Evolutionary conservation across 306 rosid species (phyloP).

Genomic region (Crotalaria pallida): DNA sequence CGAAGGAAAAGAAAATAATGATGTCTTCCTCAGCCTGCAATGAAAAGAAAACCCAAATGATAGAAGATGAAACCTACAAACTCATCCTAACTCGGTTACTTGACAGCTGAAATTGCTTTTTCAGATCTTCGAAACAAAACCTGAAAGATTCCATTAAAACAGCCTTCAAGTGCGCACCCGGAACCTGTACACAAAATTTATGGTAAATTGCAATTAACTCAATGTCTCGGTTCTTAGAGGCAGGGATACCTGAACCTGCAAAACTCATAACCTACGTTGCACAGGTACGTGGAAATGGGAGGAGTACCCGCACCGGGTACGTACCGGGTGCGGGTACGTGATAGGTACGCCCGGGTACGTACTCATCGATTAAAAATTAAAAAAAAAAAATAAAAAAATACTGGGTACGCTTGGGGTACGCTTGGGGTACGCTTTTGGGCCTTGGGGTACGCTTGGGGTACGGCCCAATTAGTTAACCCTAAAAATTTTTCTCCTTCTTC

Average conservation of each 20-base stretch:
- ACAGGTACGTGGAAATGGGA: too few species aligned
- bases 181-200: slow-evolving; percentile 73
- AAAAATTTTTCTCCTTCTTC: too few species aligned
- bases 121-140: neutral
- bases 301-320: too few species aligned
- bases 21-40: neutral
- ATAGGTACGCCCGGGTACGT: too few species aligned
- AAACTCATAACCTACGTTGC: slow-evolving; percentile 45
- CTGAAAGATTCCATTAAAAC: slow-evolving; percentile 31
- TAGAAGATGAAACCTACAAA: slow-evolving; percentile 8
- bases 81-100: slow-evolving; percentile 11
- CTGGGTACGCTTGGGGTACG: too few species aligned
- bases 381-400: too few species aligned
- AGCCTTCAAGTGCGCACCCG: slow-evolving; percentile 24
- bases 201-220: slow-evolving; percentile 52
- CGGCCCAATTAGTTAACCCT: too few species aligned
- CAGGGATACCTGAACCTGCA: slow-evolving; percentile 84
- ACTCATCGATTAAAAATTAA: too few species aligned
- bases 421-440: too few species aligned
- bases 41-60: neutral
- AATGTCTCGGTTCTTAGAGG: slow-evolving; percentile 33
- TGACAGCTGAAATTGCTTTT: neutral
- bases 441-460: too few species aligned
- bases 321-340: too few species aligned
- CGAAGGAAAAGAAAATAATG: neutral